Base-by-base conservation (phyloP, 345 rosid genomes). In the Aquilaria sinensis region DNA sequence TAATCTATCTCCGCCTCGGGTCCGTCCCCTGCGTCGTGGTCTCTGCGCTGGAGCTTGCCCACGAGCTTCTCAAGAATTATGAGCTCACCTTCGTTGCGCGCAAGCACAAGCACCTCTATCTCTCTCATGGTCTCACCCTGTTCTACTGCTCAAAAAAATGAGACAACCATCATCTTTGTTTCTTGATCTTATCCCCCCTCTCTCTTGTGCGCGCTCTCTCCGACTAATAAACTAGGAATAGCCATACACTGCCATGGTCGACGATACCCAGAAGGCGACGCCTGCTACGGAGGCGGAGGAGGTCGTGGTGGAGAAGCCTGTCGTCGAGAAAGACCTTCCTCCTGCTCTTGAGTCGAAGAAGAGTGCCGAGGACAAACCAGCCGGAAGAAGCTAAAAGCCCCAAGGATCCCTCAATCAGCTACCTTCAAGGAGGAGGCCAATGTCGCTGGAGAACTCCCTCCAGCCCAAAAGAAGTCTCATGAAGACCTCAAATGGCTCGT, bases 391-490 rank as follows among this genome's bases (percentile, higher is more conserved):
- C 67, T 9, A 62, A 53, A 46, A 59, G 57, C 14, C 5, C 57
- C 15, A 37, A 62, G 64, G 66, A 31, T 80, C 56, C 75, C 70
- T 57, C 70, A 69, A 9, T 61, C 85, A 4, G 77, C 64, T 11
- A 83, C 89, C 16, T 88, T 85, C 66, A 83, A 85, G 79, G 92
- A 88, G 67, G 89, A 88, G 75, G 77, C 80, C 57, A 81, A 88
- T 66, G 69, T 77, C 34, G 87, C 79, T 43, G 73, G 71, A 3
- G 88, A 83, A 56, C 74, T 84, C 51, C 83, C 89, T 2, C 81
- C 83, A 31, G 8, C 75, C 5, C 75, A 88, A 56, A 81, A 69
- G 70, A 88, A 80, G 67, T 84, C 87, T 6, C 76, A 80, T 2
- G 86, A 85, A 1, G 96, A 88, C 53, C 64, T 88, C 15, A 85